phyloP scores from a whole-genome alignment of 768 basidiomycete species.

The Psilocybe tampanensis region DNA sequence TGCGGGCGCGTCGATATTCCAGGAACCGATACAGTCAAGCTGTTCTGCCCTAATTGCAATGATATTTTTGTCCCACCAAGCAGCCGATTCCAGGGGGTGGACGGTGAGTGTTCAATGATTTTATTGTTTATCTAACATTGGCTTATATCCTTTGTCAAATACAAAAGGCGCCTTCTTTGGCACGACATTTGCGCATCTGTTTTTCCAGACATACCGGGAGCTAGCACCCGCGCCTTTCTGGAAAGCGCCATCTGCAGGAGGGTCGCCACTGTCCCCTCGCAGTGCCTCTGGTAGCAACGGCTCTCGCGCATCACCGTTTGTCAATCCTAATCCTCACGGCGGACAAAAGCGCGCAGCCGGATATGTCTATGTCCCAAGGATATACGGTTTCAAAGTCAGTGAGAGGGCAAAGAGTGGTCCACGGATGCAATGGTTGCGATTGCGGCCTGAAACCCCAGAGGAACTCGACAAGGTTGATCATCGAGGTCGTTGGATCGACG shows the following conservation, averaged over 20 bases:
- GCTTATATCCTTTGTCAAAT: conserved; percentile 10
- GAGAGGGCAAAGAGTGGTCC: conserved; percentile 95
- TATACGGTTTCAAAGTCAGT: conserved; percentile 98
- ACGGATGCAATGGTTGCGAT: conserved; percentile 94
- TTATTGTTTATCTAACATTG: conserved; percentile 4
- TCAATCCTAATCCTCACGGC: conserved; percentile 87
- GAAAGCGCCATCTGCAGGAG: conserved; percentile 63
- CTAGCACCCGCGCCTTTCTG: conserved; percentile 93
- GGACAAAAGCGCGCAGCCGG: conserved; percentile 89
- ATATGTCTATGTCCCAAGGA: conserved; percentile 86
- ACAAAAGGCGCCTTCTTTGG: conserved; percentile 98
- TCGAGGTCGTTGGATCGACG: conserved; percentile 85
- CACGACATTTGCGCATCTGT: conserved; percentile 96
- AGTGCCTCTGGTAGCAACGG: conserved; percentile 51
- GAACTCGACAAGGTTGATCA: conserved; percentile 90
- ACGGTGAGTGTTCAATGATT: conserved; percentile 61
- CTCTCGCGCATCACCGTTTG: conserved; percentile 60
- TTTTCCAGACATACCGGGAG: conserved; percentile 97
- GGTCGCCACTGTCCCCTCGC: conserved; percentile 60
- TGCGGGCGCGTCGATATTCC: conserved; percentile 96
- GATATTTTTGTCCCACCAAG: conserved; percentile 96
- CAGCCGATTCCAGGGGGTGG: conserved; percentile 93
- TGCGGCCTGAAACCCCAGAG: conserved; percentile 78
- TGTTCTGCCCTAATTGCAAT: conserved; percentile 97
- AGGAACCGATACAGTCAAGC: conserved; percentile 95